Base-by-base conservation (phyloP, 176 grass and related monocot genomes). In the Pharus latifolius region DNA sequence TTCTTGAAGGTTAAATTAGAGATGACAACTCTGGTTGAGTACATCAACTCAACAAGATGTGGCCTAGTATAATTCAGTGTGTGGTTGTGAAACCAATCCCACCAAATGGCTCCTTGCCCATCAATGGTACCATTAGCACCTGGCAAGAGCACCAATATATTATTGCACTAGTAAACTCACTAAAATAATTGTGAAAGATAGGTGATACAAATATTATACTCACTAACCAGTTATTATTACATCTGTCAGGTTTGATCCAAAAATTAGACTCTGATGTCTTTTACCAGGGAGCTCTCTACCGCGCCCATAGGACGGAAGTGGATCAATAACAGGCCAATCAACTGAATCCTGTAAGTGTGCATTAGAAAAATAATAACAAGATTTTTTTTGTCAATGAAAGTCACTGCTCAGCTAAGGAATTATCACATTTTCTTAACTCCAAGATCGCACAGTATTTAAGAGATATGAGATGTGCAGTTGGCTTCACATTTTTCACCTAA, bases 121-220 rank as follows among this genome's bases (percentile, higher is more conserved):
- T 99, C 84, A 43, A 99, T 90, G 17, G 90, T 94, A 72, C 95
- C 95, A 76, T 99, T 99, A 80, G 65, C 79, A 40, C 90, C 90
- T 94, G 44, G 30, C 40, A 76, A 74, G n/a, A 78, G 40, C 62
- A 56, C 6, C 27, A 22, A 15, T 64, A 67, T 55, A 56, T 51
- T 57, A 51, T 4, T 65, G 4, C n/a, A 11, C 2, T 37, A 29
- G 38, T 46, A 23, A 90, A 51, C 14, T 19, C 49, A 47, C 31
- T 32, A 38, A 9, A 58, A 61, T 62, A 55, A 42, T 47, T 41
- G 0, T 16, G 10, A 62, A 51, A 68, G 10, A 86, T 40, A 12
- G 10, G 31, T 61, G 59, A 25, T 52, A 9, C 50, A 67, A 42
- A 0, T 15, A 60, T 67, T 78, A 1, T 65, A 71, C n/a, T 45